Percentiles rank a stretch among this genome's conserved stretches.
Evolutionary conservation across 2,329 filamentous ascomycete genomes (phyloP).

Genomic region (Xylariaceae sp.): DNA sequence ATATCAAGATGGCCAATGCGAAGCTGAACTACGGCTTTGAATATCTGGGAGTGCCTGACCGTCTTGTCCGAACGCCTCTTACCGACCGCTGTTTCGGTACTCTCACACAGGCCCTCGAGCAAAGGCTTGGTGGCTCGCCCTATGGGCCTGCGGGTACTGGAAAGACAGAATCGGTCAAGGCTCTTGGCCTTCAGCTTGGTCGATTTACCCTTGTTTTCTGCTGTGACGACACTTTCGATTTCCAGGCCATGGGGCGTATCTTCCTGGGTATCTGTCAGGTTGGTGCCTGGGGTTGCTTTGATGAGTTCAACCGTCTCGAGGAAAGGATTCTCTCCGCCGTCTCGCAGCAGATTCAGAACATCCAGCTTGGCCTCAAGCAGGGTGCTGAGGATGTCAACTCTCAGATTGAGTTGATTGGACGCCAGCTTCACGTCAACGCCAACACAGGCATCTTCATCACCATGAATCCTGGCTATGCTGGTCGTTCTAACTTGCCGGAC

Average conservation of each 20-base stretch:
- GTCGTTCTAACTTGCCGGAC: conserved; percentile 94
- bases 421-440: conserved; percentile 78
- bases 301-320: conserved; percentile 98
- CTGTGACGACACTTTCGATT: conserved; percentile 99
- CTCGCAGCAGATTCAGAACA: conserved; percentile 98
- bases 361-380: conserved; percentile 89
- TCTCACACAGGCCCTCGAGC: conserved; percentile 89
- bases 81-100: conserved; percentile 98
- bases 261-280: conserved; percentile 99
- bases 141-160: conserved; percentile 97
- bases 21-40: conserved; percentile 95
- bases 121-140: conserved; percentile 90
- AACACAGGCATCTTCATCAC: conserved; percentile 99
- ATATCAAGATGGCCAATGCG: conserved; percentile 95
- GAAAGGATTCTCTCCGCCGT: conserved; percentile 96
- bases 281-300: conserved; percentile 98
- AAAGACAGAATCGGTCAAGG: conserved; percentile 99
- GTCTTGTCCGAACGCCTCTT: conserved; percentile 90
- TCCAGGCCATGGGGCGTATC: conserved; percentile 98
- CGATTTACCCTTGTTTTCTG: conserved; percentile 98
- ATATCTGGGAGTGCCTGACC: conserved; percentile 92
- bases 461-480: conserved; percentile 99
- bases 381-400: conserved; percentile 72
- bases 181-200: conserved; percentile 89
- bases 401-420: conserved; percentile 89